Evolutionary conservation across 2,329 filamentous ascomycete species (phyloP).

Genomic region (Diaporthe nobilis): DNA sequence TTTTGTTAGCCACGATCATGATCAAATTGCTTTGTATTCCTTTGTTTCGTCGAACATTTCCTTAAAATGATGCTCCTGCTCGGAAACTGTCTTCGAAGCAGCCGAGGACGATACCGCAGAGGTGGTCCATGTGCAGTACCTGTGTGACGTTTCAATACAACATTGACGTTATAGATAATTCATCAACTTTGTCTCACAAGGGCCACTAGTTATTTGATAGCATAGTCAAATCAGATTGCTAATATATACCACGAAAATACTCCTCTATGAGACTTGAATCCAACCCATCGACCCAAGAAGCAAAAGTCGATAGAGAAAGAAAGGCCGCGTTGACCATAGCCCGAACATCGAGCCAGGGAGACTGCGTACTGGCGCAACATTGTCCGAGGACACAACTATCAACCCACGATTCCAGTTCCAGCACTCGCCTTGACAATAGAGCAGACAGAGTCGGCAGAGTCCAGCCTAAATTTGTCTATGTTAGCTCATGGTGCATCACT

Average conservation of each 20-base stretch:
- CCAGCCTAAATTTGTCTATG: neutral
- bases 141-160: neutral
- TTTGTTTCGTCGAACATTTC: neutral
- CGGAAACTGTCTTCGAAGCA: neutral
- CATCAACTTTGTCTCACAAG: neutral
- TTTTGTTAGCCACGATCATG: neutral
- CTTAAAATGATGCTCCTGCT: neutral
- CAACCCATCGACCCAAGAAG: neutral
- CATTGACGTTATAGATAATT: neutral
- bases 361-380: neutral
- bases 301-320: neutral
- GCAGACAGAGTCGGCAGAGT: constrained; percentile 36
- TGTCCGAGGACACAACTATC: neutral
- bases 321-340: neutral
- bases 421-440: constrained; percentile 26
- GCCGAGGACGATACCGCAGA: no score
- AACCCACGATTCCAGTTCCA: constrained; percentile 36
- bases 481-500: neutral
- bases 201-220: neutral
- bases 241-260: constrained; percentile 10
- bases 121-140: no score
- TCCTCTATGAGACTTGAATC: neutral
- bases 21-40: neutral
- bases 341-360: neutral
- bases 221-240: neutral